Evolutionary conservation across 1,284 basidiomycete genomes (phyloP).

Genomic region (Marasmius fiardii): DNA sequence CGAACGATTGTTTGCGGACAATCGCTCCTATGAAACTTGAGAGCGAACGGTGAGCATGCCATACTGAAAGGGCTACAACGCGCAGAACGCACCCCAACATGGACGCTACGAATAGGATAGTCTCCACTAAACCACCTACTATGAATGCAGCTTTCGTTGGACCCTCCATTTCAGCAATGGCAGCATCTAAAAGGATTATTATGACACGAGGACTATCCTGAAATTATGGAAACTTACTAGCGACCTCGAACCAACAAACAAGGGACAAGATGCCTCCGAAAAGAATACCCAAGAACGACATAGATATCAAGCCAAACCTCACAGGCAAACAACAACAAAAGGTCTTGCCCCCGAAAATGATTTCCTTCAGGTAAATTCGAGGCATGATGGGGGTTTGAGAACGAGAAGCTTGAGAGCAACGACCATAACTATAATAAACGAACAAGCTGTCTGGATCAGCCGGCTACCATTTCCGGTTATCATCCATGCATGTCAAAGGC

Average conservation of each 20-base stretch:
- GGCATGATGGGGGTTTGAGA: conserved; percentile 5
- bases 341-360: conserved; percentile 39
- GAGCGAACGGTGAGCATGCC: neutral
- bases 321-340: conserved; percentile 66
- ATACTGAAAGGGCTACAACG: neutral
- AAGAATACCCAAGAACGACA: conserved; percentile 49
- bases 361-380: conserved; percentile 34
- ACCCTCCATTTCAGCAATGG: conserved; percentile 34
- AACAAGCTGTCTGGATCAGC: no score
- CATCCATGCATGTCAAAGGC: no score
- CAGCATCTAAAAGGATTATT: conserved; percentile 18
- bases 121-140: conserved; percentile 47
- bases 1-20: conserved; percentile 56
- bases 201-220: neutral
- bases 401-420: no score
- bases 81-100: conserved; percentile 44
- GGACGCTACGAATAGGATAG: conserved; percentile 47
- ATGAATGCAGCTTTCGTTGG: conserved; percentile 41
- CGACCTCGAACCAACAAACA: conserved; percentile 57
- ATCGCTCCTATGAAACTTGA: conserved; percentile 55
- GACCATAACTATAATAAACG: no score
- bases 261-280: conserved; percentile 47
- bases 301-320: conserved; percentile 54
- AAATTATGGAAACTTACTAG: conserved; percentile 35
- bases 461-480: no score